Evolutionary conservation across 2,329 filamentous ascomycete genomes (phyloP), one percentile per base, ranked within the genome.

Genomic region (Hawksworthiomyces lignivorus): DNA sequence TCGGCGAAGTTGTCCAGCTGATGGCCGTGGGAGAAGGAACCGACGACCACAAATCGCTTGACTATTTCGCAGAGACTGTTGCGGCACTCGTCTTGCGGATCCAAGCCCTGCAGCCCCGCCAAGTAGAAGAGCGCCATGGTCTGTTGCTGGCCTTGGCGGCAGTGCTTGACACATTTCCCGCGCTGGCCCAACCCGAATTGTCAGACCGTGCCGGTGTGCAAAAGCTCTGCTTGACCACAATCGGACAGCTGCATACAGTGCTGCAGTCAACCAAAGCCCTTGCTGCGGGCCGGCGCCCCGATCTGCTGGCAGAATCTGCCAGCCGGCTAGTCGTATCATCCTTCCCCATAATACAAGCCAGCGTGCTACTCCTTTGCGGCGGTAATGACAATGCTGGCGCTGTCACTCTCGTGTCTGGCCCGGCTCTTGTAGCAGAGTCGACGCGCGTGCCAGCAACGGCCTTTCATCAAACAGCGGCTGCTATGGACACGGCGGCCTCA

Each of bases 81-180:
- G 55, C 62, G 44, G 43, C 64, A 52, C 54, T 83, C 1, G 56
- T 68, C 15, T 51, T 51, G 3, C 62, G 65, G 5, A 55, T 84
- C 11, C 54, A 59, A 28, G 52, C 52, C 1, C 64, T 84, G 5
- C 64, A 71, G 45, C 50, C 59, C 2, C 68, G 80, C 24, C 78
- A 87, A 52, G 73, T 81, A 3, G 82, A 86, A 53, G 80, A 84
- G 53, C 68, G 78, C 2, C 84, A 88, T 53, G 84, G 84, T 0
- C 60, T 86, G 5, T 54, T 85, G 1, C 59, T 83, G 7, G 72
- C 73, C 22, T 61, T 84, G n/a, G 73, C 81, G 2, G 68, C 74
- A 5, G 62, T 83, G 0, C 53, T 81, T 4, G 69, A 79, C 39
- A 57, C 59, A 6, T 52, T 75, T 10, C 66, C 70, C 1, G 52